Base-by-base conservation (phyloP, 495 filamentous ascomycete species). In the Massariosphaeria phaeospora region DNA sequence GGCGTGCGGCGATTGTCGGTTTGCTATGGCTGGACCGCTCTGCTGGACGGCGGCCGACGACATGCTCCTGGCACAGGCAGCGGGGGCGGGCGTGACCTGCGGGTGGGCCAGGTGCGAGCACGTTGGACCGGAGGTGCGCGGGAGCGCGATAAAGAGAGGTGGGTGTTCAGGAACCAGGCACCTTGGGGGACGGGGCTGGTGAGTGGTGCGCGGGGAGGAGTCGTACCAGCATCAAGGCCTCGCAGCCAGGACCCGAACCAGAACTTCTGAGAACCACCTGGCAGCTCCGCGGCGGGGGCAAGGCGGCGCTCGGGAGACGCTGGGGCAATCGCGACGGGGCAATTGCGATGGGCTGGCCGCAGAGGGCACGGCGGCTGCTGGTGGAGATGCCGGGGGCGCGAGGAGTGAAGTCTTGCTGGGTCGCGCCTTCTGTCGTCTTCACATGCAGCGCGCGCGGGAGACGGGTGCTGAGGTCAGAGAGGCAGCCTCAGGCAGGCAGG, bases 11-110 rank as follows among this genome's bases (percentile, higher is more conserved):
- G 62, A 51, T 18, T 55, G 52, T 40, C 66, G 62, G 38, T 45
- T 66, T 33, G 66, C 51, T 43, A 65, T 50, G 12, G 65, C 24
- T 25, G 64, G 27, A 57, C 67, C 54, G 58, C 65, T 61, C 27
- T 63, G 45, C 45, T 70, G 70, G 59, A 71, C 65, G 17, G 68
- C 68, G 38, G 69, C 69, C 54, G 70, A 73, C 65, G 55, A 58
- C 55, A 58, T 58, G 34, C 18, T 46, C 51, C 29, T 13, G 35
- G 15, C 20, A n/a, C 29, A 40, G 31, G 17, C n/a, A 25, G 21
- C 8, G 17, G 8, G 31, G 23, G 39, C 15, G 25, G 31, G 15
- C 25, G 17, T 31, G 25, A 26, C 15, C 29, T 15, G n/a, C 30
- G 12, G 44, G 2, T n/a, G 44, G 5, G 27, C 2, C 13, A 9